phyloP scores from a whole-genome alignment of 2,329 filamentous ascomycete species.

The Alternaria brassicae region DNA sequence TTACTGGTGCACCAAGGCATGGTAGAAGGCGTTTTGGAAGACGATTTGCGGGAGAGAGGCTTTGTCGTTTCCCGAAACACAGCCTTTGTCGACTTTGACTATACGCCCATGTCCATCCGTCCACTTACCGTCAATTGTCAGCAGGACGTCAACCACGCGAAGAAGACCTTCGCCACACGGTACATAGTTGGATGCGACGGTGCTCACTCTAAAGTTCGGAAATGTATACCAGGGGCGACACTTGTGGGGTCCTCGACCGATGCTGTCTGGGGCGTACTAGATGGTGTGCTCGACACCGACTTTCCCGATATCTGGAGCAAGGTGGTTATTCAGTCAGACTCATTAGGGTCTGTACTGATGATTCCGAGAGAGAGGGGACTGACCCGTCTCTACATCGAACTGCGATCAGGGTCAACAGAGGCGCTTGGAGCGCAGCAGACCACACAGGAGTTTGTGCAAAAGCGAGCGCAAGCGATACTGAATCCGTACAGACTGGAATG shows the following conservation, averaged over 20 bases:
- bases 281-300: constrained; percentile 73
- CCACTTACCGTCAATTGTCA: constrained; percentile 55
- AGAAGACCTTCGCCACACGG: constrained; percentile 60
- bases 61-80: constrained; percentile 69
- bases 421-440: constrained; percentile 42
- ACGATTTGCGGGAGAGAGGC: constrained; percentile 71
- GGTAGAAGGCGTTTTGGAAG: constrained; percentile 73
- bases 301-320: constrained; percentile 81
- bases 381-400: constrained; percentile 66
- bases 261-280: constrained; percentile 74
- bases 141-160: constrained; percentile 47
- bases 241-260: constrained; percentile 59
- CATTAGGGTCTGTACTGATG: constrained; percentile 73
- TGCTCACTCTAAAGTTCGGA: constrained; percentile 73
- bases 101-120: constrained; percentile 45
- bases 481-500: constrained; percentile 55
- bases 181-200: constrained; percentile 78
- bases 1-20: constrained; percentile 73
- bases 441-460: constrained; percentile 74
- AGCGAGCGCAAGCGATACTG: constrained; percentile 62
- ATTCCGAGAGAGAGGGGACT: constrained; percentile 76
- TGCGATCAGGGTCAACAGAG: constrained; percentile 48
- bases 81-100: constrained; percentile 63
- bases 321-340: constrained; percentile 71
- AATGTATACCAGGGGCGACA: constrained; percentile 61